phyloP scores from a whole-genome alignment of 2,329 filamentous ascomycete genomes.

The Colletotrichum sansevieriae region DNA sequence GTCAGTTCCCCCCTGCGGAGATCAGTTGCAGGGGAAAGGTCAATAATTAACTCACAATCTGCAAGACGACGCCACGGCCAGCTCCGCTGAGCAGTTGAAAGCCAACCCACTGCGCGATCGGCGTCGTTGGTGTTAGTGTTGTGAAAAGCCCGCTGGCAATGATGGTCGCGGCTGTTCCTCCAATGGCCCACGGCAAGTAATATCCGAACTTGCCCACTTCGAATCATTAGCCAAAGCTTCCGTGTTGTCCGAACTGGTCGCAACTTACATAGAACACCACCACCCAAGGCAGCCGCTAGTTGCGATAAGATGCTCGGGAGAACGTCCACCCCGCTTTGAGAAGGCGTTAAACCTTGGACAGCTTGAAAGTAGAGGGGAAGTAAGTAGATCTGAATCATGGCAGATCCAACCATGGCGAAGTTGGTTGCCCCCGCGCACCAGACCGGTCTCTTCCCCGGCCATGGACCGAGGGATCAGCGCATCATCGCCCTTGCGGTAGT shows the following conservation, averaged over 20 bases:
- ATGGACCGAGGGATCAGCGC: conserved; percentile 46
- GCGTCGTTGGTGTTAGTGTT: conserved; percentile 37
- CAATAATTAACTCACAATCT: conserved; percentile 46
- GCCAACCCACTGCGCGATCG: conserved; percentile 36
- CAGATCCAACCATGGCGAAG: conserved; percentile 47
- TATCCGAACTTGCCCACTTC: conserved; percentile 40
- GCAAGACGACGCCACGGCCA: conserved; percentile 39
- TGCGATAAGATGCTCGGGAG: conserved; percentile 48
- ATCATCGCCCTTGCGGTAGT: conserved; percentile 45
- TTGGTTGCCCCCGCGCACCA: conserved; percentile 55
- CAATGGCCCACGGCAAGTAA: conserved; percentile 41
- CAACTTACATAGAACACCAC: conserved; percentile 46
- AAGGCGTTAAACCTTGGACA: conserved; percentile 42
- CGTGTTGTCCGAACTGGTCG: background rate
- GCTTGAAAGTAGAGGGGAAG: conserved; percentile 56
- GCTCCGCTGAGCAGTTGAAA: conserved; percentile 41
- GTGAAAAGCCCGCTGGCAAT: conserved; percentile 41
- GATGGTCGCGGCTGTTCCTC: conserved; percentile 29
- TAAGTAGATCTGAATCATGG: conserved; percentile 45
- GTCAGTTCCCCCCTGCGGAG: background rate
- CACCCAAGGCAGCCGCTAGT: conserved; percentile 43
- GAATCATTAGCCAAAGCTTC: background rate
- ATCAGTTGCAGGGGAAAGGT: conserved; percentile 48
- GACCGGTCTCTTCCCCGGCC: conserved; percentile 42
- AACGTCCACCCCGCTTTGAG: conserved; percentile 51